Evolutionary conservation across 176 grass and related monocot genomes (phyloP).

Genomic region (Eremochloa ophiuroides): DNA sequence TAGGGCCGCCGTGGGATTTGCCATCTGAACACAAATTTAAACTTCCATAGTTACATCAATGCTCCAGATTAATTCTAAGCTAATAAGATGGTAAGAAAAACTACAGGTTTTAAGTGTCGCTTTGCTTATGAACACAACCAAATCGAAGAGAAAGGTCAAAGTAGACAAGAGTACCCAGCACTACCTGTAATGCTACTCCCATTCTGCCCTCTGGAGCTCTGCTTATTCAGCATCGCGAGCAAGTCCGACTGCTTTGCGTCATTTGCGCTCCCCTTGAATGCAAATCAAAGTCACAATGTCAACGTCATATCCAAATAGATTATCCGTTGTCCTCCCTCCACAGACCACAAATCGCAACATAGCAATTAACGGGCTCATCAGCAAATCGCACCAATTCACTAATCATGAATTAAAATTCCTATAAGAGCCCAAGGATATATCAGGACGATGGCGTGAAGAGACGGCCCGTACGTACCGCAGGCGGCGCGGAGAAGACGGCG

Average conservation of each 20-base stretch:
- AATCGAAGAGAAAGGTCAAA: neutral
- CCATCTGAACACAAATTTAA: constrained; percentile 33
- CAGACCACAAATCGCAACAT: neutral
- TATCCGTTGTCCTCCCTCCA: neutral
- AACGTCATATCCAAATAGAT: neutral
- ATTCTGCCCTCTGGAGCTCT: constrained; percentile 40
- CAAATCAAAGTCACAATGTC: neutral
- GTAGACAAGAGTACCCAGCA: neutral
- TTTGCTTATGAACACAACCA: neutral
- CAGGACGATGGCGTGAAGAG: neutral
- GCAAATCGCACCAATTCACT: neutral
- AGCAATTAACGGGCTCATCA: neutral
- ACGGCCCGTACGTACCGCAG: constrained; percentile 38
- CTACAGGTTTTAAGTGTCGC: neutral
- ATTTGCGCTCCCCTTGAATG: constrained; percentile 28
- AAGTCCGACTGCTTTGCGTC: constrained; percentile 38
- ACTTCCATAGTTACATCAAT: neutral
- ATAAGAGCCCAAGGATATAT: neutral
- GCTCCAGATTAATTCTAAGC: neutral
- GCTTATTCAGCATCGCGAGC: constrained; percentile 45
- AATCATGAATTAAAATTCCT: neutral
- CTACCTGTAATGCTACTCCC: constrained; percentile 32
- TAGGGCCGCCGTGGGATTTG: constrained; percentile 38
- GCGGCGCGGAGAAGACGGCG: constrained; percentile 29
- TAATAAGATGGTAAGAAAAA: neutral